Evolutionary conservation across 306 rosid species (phyloP), one percentile per base, ranked within the genome.

Genomic region (Casuarina equisetifolia): DNA sequence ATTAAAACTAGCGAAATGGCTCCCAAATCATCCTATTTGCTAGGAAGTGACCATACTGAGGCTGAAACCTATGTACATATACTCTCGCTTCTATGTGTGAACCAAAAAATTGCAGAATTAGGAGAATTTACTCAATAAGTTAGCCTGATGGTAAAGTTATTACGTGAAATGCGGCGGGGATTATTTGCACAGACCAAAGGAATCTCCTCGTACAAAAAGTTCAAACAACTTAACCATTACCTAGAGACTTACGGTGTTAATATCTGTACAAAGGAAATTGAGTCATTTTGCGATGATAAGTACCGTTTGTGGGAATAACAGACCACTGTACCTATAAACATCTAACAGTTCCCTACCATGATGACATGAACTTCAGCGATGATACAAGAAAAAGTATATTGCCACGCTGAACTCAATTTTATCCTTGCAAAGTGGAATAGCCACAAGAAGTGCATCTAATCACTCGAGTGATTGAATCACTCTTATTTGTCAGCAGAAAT

Each of bases 41-140:
- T 35, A 25, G 40, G 5, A 61, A 61, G 40, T 32, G 40, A 59
- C 17, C 6, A 25, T 32, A 59, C 39, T 59, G 42, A 4, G 5
- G 40, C 2, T 25, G 40, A 59, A 59, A 9, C 20, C 7, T 3
- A 19, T 19, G 20, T 11, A 59, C 32, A 39, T 59, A 40, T 40
- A 32, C 11, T 25, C 16, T 32, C 11, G 67, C 67, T 61, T 61
- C 68, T 61, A 35, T 35, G 12, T 4, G 42, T 10, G 43, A 35
- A 61, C 42, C n/a, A 61, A 61, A 61, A 61, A 10, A 74, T 52
- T 64, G 59, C 62, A 32, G 17, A 53, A 53, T 53, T 25, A 25
- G 32, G 32, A 25, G 32, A 25, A 25, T 25, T 25, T 25, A 25
- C 32, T 1, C 32, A 25, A 25, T 0, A 25, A 25, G 32, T 25